Evolutionary conservation across 768 basidiomycete species (phyloP).

Genomic region (Boletus fagicola): DNA sequence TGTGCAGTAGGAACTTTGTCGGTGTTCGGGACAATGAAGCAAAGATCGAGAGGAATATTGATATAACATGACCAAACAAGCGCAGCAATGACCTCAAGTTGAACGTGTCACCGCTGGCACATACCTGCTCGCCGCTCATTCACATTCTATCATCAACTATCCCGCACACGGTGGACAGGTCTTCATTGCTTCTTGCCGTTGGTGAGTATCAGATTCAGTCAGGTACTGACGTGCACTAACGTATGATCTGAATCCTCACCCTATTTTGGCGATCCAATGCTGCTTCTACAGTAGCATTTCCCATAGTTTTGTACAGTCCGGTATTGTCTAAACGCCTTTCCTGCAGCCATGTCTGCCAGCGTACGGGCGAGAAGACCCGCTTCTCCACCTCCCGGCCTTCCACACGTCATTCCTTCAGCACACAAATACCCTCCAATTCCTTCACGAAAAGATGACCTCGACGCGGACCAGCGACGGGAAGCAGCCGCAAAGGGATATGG

Average conservation of each 20-base stretch:
- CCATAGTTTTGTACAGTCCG: constrained; percentile 23
- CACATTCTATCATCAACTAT: constrained; percentile 1
- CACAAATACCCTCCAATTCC: constrained; percentile 60
- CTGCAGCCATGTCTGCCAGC: constrained; percentile 38
- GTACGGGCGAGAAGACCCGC: constrained; percentile 69
- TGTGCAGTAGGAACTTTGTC: too few species aligned
- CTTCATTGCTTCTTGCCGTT: not conserved
- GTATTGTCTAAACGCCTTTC: constrained; percentile 16
- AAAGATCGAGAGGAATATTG: too few species aligned
- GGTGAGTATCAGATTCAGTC: not conserved
- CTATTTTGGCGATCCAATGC: not conserved
- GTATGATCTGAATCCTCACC: not conserved
- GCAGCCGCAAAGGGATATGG: constrained; percentile 65
- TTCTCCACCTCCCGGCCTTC: constrained; percentile 56
- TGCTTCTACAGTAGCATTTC: not conserved
- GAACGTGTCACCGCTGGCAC: not conserved
- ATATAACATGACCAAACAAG: constrained; percentile 20
- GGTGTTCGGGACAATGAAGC: too few species aligned
- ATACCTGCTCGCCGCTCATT: not conserved
- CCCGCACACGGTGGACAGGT: not conserved
- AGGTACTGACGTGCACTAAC: not conserved
- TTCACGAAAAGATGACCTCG: constrained; percentile 59
- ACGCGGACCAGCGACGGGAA: constrained; percentile 69
- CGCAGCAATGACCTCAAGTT: constrained; percentile 1
- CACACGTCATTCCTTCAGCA: constrained; percentile 32